Evolutionary conservation across 768 basidiomycete species (phyloP).

Genomic region (Gyrodon lividus): DNA sequence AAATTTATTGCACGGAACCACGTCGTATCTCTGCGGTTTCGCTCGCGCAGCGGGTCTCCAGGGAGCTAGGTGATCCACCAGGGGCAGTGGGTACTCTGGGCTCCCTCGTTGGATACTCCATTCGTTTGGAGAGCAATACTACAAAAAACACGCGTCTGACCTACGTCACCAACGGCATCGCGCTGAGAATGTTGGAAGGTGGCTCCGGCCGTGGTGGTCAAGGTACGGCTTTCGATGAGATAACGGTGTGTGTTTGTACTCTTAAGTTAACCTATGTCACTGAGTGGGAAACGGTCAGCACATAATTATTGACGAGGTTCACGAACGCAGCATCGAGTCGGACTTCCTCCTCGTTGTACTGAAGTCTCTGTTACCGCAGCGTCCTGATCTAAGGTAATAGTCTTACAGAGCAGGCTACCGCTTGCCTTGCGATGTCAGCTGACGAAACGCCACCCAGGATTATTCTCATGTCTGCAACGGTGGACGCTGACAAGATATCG

Average conservation of each 20-base stretch:
- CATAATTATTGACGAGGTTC: slow-evolving; percentile 96
- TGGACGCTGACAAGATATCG: slow-evolving; percentile 90
- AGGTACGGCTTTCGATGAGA: slow-evolving; percentile 86
- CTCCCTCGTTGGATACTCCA: slow-evolving; percentile 92
- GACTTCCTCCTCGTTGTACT: slow-evolving; percentile 95
- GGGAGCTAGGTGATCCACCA: slow-evolving; percentile 84
- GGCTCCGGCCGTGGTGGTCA: slow-evolving; percentile 67
- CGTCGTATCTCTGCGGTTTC: slow-evolving; percentile 95
- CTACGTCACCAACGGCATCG: slow-evolving; percentile 93
- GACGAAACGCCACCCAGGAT: slow-evolving; percentile 49
- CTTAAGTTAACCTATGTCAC: neutral
- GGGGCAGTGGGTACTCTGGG: slow-evolving; percentile 71
- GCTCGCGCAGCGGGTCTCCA: slow-evolving; percentile 88
- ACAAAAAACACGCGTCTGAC: slow-evolving; percentile 75
- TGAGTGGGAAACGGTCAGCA: slow-evolving; percentile 49
- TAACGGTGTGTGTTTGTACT: slow-evolving; percentile 62
- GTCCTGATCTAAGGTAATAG: slow-evolving; percentile 79
- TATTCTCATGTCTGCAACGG: slow-evolving; percentile 94
- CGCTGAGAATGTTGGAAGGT: slow-evolving; percentile 93
- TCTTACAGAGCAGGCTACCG: no score
- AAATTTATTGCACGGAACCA: slow-evolving; percentile 93
- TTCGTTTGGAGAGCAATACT: slow-evolving; percentile 86
- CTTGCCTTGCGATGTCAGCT: neutral
- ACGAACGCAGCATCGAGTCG: slow-evolving; percentile 95
- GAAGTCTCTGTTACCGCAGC: slow-evolving; percentile 72